These are phyloP conservation scores for Schizonepeta tenuifolia DNA, from an alignment of 257 asterid genomes.

Conservation along the genomic window DNA sequence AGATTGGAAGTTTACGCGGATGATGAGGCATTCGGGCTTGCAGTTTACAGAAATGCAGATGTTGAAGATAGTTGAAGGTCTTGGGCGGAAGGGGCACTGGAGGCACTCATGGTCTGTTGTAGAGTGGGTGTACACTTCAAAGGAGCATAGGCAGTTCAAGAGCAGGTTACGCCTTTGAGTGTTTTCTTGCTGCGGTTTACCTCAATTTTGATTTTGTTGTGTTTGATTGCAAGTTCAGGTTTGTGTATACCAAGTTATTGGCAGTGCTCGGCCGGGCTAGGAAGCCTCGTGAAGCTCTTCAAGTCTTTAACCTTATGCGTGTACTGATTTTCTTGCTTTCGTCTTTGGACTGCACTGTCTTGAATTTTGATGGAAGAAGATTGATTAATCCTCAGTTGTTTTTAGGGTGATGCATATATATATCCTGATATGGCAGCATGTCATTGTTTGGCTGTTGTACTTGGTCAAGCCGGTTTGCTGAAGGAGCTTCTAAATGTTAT, in stretches of 20 bases:
- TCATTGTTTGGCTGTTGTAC: conserved; percentile 77
- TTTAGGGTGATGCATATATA: conserved; percentile 71
- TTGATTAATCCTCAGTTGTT: conserved; percentile 23
- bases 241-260: conserved; percentile 84
- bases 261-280: conserved; percentile 79
- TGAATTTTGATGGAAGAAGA: conserved; percentile 29
- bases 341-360: conserved; percentile 21
- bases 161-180: conserved; percentile 60
- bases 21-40: conserved; percentile 81
- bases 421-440: conserved; percentile 98
- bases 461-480: conserved; percentile 90
- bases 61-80: conserved; percentile 82
- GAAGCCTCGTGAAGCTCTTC: conserved; percentile 80
- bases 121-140: conserved; percentile 76
- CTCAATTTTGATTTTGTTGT: conserved; percentile 19
- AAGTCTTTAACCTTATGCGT: conserved; percentile 77
- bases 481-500: conserved; percentile 76
- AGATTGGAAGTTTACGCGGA: conserved; percentile 80
- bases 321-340: conserved; percentile 49
- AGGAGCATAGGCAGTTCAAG: conserved; percentile 66
- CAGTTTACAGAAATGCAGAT: conserved; percentile 84
- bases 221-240: conserved; percentile 58
- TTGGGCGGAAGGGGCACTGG: conserved; percentile 84
- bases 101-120: conserved; percentile 78
- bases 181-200: conserved; percentile 9